phyloP scores from a whole-genome alignment of 2,329 filamentous ascomycete species.

The Pezicula carpinea region DNA sequence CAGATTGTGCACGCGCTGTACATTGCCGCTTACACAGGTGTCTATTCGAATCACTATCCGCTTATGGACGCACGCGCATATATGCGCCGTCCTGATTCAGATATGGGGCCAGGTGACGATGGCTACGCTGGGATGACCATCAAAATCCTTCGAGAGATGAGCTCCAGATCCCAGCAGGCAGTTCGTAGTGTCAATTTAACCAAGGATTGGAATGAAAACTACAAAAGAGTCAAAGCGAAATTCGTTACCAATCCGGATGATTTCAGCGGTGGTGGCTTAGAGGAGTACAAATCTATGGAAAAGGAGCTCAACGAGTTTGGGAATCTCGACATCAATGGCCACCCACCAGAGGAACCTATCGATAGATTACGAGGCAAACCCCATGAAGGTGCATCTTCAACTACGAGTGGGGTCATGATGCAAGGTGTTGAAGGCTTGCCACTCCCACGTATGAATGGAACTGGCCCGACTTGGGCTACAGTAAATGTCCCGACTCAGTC shows the following conservation, averaged over 20 bases:
- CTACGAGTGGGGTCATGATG: slow-evolving; percentile 26
- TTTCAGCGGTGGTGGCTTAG: slow-evolving; percentile 44
- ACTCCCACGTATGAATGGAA: slow-evolving; percentile 13
- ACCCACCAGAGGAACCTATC: slow-evolving; percentile 12
- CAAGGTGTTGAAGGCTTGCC: slow-evolving; percentile 22
- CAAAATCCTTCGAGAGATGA: slow-evolving; percentile 47
- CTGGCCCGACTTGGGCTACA: slow-evolving; percentile 20
- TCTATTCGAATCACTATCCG: slow-evolving; percentile 64
- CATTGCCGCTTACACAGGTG: slow-evolving; percentile 59
- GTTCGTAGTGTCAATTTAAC: slow-evolving; percentile 50
- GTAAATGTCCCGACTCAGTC: slow-evolving; percentile 20
- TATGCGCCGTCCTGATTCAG: slow-evolving; percentile 39
- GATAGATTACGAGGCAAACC: slow-evolving; percentile 22
- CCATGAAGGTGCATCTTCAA: slow-evolving; percentile 20
- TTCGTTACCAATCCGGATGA: slow-evolving; percentile 11
- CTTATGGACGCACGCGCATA: slow-evolving; percentile 59
- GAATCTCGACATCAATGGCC: slow-evolving; percentile 16
- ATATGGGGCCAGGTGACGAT: background rate
- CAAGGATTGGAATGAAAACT: slow-evolving; percentile 40
- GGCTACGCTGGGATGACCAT: slow-evolving; percentile 37
- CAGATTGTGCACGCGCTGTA: slow-evolving; percentile 64
- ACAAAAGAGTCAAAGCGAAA: slow-evolving; percentile 30
- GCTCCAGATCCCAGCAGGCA: slow-evolving; percentile 50
- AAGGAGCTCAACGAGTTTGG: slow-evolving; percentile 50
- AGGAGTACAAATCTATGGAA: slow-evolving; percentile 49